phyloP scores from a whole-genome alignment of 164 flowering plant genomes.

The Macadamia tetraphylla region DNA sequence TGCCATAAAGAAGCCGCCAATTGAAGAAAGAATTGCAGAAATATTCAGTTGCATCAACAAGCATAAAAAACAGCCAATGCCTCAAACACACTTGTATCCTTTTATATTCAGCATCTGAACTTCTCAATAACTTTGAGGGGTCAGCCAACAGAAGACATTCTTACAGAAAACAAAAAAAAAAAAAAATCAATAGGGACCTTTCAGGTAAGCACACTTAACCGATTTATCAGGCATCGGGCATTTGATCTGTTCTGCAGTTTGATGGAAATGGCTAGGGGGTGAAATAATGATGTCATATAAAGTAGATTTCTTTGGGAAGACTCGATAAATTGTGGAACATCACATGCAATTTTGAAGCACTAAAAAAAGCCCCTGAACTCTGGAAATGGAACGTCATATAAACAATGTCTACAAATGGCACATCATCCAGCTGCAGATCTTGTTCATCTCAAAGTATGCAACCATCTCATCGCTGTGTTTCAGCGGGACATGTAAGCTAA shows the following conservation, averaged over 20 bases:
- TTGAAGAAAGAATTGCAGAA: not conserved
- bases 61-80: not conserved
- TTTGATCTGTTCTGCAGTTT: not conserved
- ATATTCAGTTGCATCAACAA: not conserved
- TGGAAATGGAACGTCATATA: not conserved
- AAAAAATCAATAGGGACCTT: not conserved
- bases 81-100: not conserved
- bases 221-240: conserved; percentile 4
- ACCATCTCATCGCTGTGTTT: not conserved
- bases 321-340: not conserved
- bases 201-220: not conserved
- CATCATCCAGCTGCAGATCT: not conserved
- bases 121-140: not conserved
- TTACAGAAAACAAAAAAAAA: not conserved
- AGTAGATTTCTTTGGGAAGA: conserved; percentile 4
- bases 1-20: not conserved
- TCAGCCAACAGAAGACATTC: not conserved
- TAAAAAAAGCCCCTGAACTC: not conserved
- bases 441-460: not conserved
- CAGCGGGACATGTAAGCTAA: not conserved
- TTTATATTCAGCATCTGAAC: not conserved
- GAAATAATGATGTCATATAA: conserved; percentile 2
- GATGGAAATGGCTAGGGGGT: not conserved
- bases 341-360: conserved; percentile 1
- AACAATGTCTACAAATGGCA: not conserved